A percentile compares a stretch with the other conserved stretches of the same genome.
Conservation (phyloP, 148 eudicot genomes). For the Vaccinium darrowii region DNA sequence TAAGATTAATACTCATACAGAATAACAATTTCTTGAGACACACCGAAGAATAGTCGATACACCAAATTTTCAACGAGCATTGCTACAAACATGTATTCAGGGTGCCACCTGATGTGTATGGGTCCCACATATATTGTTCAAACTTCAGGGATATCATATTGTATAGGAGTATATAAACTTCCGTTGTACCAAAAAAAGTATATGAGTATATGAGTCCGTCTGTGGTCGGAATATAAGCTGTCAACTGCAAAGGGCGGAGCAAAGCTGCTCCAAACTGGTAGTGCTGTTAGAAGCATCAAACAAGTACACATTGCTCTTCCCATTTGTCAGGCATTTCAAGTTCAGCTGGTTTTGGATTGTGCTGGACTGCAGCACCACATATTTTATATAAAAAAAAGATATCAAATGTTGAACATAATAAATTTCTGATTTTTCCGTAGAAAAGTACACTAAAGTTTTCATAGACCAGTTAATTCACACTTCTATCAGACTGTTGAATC, state of each 20-base stretch:
- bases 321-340: conserved; percentile 56
- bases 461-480: not conserved
- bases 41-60: not conserved
- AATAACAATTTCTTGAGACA: not conserved
- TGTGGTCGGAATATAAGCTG: no score
- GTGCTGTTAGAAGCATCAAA: conserved; percentile 20
- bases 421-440: not conserved
- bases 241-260: conserved; percentile 55
- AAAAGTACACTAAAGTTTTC: not conserved
- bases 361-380: conserved; percentile 38
- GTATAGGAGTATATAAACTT: no score
- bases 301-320: conserved; percentile 40
- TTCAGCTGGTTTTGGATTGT: conserved; percentile 31
- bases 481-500: not conserved
- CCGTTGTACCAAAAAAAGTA: no score
- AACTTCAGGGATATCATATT: conserved; percentile 1
- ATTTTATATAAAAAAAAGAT: not conserved
- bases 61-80: not conserved
- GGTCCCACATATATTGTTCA: not conserved
- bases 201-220: not conserved
- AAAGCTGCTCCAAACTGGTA: conserved; percentile 40
- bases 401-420: not conserved
- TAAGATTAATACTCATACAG: not conserved
- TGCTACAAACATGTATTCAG: not conserved
- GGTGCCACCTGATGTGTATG: not conserved